Base-by-base conservation (phyloP, 1,284 basidiomycete genomes). In the Polyporus tsugae region DNA sequence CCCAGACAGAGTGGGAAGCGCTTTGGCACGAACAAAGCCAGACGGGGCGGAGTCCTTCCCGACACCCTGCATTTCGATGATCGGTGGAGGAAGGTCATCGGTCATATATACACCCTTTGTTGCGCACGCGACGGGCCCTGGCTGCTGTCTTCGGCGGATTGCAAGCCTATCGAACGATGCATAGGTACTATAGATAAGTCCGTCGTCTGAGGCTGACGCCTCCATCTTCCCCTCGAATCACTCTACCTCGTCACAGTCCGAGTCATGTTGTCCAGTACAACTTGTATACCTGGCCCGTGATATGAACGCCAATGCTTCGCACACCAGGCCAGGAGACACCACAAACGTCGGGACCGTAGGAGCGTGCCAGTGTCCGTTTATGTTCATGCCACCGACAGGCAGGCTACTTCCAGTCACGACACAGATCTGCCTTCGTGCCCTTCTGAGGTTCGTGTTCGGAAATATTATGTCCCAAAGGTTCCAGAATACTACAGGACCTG, bases 391-490 rank as follows among this genome's bases (percentile, higher is more conserved):
- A 29, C 29, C 29, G 29, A 29, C 29, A 29, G 29, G 29, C 29
- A 2, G 29, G 1, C 1, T 1, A 29, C 29, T 29, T 29, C 29
- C 29, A 1, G 29, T 29, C 29, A 29, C 29, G 29, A 29, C 71
- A 71, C 44, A 74, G 60, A 62, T 73, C 70, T 19, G 71, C 60
- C 64, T 73, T 74, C 36, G 65, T 69, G 62, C 71, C 2, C 29
- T 73, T 9, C 63, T 67, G 7, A 58, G 17, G 39, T 70, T 70
- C 15, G 63, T 59, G 25, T 70, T 72, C 11, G 75, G 74, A 49
- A 74, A 76, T 29, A 68, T 46, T 3, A 74, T 55, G 0, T 68
- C 68, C 3, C 64, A 65, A 22, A 69, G 19, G 36, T 72, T 72
- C 70, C 67, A 72, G 15, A 69, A 49, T 58, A 72, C 62, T 29